phyloP scores from a whole-genome alignment of 1,284 basidiomycete genomes.

The Exsudoporus floridanus region DNA sequence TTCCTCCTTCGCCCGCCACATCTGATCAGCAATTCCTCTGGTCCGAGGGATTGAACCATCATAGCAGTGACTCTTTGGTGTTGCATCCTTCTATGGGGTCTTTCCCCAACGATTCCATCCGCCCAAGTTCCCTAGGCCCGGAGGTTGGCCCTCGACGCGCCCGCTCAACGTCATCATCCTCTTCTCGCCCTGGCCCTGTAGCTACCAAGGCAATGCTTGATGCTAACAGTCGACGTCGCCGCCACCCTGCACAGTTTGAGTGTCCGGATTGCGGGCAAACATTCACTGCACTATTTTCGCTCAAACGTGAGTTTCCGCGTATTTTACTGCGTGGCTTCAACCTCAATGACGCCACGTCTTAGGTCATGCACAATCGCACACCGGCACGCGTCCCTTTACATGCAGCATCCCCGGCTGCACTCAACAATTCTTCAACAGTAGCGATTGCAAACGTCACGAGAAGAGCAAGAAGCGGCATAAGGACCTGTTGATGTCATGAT shows the following conservation, averaged over 20 bases:
- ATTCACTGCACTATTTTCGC: conserved; percentile 34
- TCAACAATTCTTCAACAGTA: conserved; percentile 35
- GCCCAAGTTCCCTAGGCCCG: background rate
- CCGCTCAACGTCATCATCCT: conserved; percentile 16
- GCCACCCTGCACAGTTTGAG: conserved; percentile 24
- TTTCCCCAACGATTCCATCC: conserved; percentile 2
- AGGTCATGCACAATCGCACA: conserved; percentile 36
- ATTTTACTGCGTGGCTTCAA: background rate
- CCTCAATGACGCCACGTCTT: conserved; percentile 10
- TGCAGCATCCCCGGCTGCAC: conserved; percentile 28
- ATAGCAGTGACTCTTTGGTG: conserved; percentile 14
- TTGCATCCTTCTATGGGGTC: background rate
- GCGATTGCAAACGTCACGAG: conserved; percentile 37
- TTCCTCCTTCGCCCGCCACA: conserved; percentile 25
- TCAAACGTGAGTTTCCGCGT: conserved; percentile 30
- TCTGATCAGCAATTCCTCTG: conserved; percentile 12
- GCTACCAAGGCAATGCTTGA: conserved; percentile 37
- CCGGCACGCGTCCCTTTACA: conserved; percentile 28
- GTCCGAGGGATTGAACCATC: background rate
- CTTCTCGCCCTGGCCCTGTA: conserved; percentile 20
- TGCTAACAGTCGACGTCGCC: conserved; percentile 33
- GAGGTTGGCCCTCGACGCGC: conserved; percentile 14
- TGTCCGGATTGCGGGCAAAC: conserved; percentile 28
- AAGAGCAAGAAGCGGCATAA: conserved; percentile 36
- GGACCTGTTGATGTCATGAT: conserved; percentile 19